Evolutionary conservation across 148 eudicot genomes (phyloP).

Genomic region (Suaeda aralocaspica): DNA sequence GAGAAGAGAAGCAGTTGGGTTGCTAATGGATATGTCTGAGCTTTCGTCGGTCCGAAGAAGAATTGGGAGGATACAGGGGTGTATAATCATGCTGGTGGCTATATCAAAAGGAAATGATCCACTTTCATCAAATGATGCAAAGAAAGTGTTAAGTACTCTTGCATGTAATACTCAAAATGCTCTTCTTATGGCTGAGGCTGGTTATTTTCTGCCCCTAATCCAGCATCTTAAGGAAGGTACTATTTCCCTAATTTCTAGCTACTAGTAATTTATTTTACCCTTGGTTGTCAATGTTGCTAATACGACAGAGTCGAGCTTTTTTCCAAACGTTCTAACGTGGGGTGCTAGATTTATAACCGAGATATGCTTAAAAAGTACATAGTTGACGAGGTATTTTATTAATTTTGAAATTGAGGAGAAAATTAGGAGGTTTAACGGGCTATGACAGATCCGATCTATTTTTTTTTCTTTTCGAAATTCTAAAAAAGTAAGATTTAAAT

Average conservation of each 20-base stretch:
- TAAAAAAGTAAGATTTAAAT: too few relatives aligned
- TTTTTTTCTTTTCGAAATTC: too few relatives aligned
- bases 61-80: constrained; percentile 81
- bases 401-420: too few relatives aligned
- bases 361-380: background rate
- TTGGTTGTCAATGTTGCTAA: background rate
- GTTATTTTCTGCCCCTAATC: constrained; percentile 73
- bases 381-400: background rate
- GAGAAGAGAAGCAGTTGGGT: constrained; percentile 73
- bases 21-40: constrained; percentile 52
- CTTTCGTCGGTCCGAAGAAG: constrained; percentile 49
- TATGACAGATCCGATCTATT: too few relatives aligned
- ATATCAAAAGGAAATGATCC: constrained; percentile 66
- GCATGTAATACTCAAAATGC: constrained; percentile 82
- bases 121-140: constrained; percentile 60
- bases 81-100: constrained; percentile 77
- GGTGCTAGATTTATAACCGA: background rate
- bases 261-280: background rate
- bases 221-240: constrained; percentile 80
- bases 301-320: background rate
- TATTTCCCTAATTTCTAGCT: background rate
- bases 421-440: too few relatives aligned
- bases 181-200: constrained; percentile 96
- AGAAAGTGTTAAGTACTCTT: constrained; percentile 47
- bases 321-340: background rate